Conservation (phyloP, 1,284 basidiomycete genomes). For the Tilletia indica region DNA sequence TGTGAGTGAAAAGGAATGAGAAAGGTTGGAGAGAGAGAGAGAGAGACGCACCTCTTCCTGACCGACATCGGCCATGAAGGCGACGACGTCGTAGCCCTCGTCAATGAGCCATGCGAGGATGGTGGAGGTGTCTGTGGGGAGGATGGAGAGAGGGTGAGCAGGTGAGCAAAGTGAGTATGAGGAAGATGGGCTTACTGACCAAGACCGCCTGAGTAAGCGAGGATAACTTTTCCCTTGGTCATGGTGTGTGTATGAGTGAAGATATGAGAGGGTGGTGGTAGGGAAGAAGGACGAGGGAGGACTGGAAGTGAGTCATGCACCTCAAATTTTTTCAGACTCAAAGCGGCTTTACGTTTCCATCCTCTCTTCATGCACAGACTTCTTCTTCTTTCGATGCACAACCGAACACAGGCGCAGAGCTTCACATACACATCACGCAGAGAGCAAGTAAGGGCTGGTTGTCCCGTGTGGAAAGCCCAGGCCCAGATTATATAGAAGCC, state of each 20-base stretch:
- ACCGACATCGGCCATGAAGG: conserved; percentile 98
- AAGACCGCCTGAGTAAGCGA: conserved; percentile 96
- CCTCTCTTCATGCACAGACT: too few species aligned
- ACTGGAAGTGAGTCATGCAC: neutral
- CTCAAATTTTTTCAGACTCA: neutral
- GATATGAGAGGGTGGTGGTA: conserved; percentile 7
- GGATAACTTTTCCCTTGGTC: conserved; percentile 74
- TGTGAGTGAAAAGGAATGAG: conserved; percentile 51
- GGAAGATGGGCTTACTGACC: conserved; percentile 64
- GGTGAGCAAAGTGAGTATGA: neutral
- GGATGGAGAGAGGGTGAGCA: neutral
- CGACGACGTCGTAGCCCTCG: conserved; percentile 92
- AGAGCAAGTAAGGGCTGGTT: too few species aligned
- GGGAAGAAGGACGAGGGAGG: neutral
- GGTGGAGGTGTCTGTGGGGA: conserved; percentile 48
- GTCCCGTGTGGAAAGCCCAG: too few species aligned
- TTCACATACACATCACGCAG: too few species aligned
- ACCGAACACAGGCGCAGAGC: too few species aligned
- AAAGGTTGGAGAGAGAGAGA: conserved; percentile 9
- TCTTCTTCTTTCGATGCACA: too few species aligned
- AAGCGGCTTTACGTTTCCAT: too few species aligned
- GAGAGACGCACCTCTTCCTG: conserved; percentile 70
- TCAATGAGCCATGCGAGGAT: conserved; percentile 68
- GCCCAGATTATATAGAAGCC: neutral
- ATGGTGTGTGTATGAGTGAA: conserved; percentile 17